Percentiles rank a stretch among this genome's conserved stretches.
Conservation (phyloP, 129 eudicot species). For the Mikania micrantha region DNA sequence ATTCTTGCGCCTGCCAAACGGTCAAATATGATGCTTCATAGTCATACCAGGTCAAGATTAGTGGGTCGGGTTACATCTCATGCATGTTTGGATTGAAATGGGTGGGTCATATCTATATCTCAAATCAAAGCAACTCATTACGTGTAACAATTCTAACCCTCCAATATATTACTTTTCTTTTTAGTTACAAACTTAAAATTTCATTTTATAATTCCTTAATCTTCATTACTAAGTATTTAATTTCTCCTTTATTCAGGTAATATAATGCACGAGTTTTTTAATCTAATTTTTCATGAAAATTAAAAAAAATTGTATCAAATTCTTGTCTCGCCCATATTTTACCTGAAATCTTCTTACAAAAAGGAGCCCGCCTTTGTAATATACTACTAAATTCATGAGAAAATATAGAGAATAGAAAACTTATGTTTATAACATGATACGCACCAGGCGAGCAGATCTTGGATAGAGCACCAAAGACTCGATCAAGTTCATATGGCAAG, state of each 20-base stretch:
- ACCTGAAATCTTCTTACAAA: neutral
- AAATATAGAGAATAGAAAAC: neutral
- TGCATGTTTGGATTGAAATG: neutral
- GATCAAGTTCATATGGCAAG: slow-evolving; percentile 57
- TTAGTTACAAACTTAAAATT: no score
- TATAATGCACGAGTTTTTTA: no score
- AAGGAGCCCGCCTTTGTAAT: neutral
- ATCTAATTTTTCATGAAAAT: neutral
- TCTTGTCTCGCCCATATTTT: neutral
- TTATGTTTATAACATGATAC: neutral
- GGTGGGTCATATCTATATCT: neutral
- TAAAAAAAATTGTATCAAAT: neutral
- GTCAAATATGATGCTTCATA: neutral
- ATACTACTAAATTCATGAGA: neutral
- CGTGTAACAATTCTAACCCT: no score
- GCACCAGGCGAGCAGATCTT: slow-evolving; percentile 6
- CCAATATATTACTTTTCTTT: no score
- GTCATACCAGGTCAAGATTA: neutral
- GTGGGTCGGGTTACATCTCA: neutral
- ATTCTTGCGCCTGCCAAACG: slow-evolving; percentile 63
- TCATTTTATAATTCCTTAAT: no score
- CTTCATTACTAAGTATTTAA: no score
- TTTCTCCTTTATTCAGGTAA: neutral
- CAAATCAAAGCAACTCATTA: no score
- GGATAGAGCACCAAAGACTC: slow-evolving; percentile 54